These are phyloP conservation scores for Quercus wislizeni DNA, from an alignment of 306 rosid species.

Conservation along the genomic window DNA sequence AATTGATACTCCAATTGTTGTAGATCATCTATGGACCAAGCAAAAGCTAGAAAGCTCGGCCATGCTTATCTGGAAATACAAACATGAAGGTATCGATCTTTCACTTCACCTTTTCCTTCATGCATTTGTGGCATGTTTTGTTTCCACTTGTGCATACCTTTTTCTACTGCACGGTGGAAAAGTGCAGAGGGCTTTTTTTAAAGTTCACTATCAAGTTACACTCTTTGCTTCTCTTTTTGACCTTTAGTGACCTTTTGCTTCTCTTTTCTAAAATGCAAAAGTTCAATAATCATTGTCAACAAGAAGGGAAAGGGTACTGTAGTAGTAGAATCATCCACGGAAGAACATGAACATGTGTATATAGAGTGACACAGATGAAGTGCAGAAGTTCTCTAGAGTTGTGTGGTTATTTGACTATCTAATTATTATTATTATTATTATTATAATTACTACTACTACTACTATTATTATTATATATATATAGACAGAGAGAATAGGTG, in stretches of 20 bases:
- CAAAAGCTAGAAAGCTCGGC: background rate
- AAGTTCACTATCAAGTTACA: background rate
- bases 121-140: background rate
- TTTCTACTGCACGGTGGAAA: slow-evolving; percentile 14
- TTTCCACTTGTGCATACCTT: background rate
- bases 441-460: no score
- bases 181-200: background rate
- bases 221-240: background rate
- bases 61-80: background rate
- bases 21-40: background rate
- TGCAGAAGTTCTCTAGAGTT: no score
- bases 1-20: background rate
- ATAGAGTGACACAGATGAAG: no score
- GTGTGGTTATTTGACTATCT: no score
- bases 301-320: background rate
- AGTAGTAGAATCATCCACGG: no score
- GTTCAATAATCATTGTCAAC: no score
- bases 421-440: no score
- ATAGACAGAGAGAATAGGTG: no score
- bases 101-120: background rate
- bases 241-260: background rate
- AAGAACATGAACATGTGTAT: no score
- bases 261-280: no score
- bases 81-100: background rate
- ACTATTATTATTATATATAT: no score